Base-by-base conservation (phyloP, 2,329 filamentous ascomycete genomes). In the Talaromyces sp. region DNA sequence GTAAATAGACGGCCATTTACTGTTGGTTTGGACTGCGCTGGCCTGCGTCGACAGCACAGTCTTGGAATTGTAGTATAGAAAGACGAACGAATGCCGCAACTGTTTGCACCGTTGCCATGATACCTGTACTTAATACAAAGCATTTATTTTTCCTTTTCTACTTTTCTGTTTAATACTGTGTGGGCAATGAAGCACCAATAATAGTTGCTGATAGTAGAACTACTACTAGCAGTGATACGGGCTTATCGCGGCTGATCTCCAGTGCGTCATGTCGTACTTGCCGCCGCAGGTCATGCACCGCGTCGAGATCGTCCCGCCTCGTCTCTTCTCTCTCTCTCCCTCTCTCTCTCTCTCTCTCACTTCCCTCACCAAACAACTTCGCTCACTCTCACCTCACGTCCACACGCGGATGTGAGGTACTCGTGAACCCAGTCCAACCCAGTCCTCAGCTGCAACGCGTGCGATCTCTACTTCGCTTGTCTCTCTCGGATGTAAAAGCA, bases 391-490 rank as follows among this genome's bases (percentile, higher is more conserved):
- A 35, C 57, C 60, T 62, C 60, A 62, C 56, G 54, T 62, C 60
- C 60, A 62, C 56, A 58, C 54, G 56, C 57, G 60, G 60, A 62
- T 62, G 60, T 62, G 60, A 62, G 60, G 60, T 43, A 56, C 53
- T 56, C 51, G 51, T 26, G 56, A 58, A 21, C 24, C 32, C 48
- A 51, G 24, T 2, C 2, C 3, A 5, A 12, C 19, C 11, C 19
- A 50, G n/a, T 19, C 21, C 21, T 17, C 43, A 12, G 43, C 24
- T 3, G 48, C 9, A 19, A 11, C 12, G 9, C 43, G 26, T 52
- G 24, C 26, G 12, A 29, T 19, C 12, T 52, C 48, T 52, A 21
- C 24, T 38, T 54, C 50, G 29, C 54, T 51, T 6, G 10, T 9
- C 26, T 48, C 29, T 58, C 29, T 58, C 59, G 56, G 50, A 61